A percentile compares a stretch with the other conserved stretches of the same genome.
Evolutionary conservation across 768 basidiomycete species (phyloP).

Genomic region (Pulveroboletus sp.): DNA sequence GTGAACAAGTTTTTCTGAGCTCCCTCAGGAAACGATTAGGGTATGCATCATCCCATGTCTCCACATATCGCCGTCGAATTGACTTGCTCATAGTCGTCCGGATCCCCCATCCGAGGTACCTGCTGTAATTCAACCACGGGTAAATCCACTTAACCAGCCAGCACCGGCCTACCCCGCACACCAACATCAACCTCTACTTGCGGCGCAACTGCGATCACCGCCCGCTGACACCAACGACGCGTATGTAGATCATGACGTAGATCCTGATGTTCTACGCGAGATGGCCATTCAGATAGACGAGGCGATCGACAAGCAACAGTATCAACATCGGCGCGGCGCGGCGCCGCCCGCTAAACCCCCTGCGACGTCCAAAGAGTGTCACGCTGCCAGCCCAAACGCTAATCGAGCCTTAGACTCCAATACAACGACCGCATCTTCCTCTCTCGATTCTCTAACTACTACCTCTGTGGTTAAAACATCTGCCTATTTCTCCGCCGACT

Average conservation of each 20-base stretch:
- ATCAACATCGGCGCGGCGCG: not conserved
- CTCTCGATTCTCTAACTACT: conserved; percentile 6
- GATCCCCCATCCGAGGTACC: conserved; percentile 19
- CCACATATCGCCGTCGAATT: not conserved
- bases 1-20: conserved; percentile 55
- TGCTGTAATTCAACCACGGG: conserved; percentile 6
- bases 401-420: not conserved
- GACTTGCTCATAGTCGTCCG: conserved; percentile 18
- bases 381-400: not conserved
- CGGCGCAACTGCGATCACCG: conserved; percentile 7
- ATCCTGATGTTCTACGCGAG: conserved; percentile 26
- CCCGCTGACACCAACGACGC: conserved; percentile 18
- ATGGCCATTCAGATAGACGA: conserved; percentile 18
- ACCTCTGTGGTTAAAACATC: conserved; percentile 10
- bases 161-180: conserved; percentile 14
- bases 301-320: conserved; percentile 2
- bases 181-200: conserved; percentile 10
- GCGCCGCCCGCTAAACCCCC: not conserved
- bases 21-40: conserved; percentile 61
- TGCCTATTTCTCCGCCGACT: conserved; percentile 16
- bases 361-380: conserved; percentile 3
- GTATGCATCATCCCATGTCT: conserved; percentile 35
- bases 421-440: conserved; percentile 2
- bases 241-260: conserved; percentile 26
- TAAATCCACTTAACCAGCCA: conserved; percentile 9